Conservation (phyloP, 768 basidiomycete species). For the Hypholoma sublateritium region DNA sequence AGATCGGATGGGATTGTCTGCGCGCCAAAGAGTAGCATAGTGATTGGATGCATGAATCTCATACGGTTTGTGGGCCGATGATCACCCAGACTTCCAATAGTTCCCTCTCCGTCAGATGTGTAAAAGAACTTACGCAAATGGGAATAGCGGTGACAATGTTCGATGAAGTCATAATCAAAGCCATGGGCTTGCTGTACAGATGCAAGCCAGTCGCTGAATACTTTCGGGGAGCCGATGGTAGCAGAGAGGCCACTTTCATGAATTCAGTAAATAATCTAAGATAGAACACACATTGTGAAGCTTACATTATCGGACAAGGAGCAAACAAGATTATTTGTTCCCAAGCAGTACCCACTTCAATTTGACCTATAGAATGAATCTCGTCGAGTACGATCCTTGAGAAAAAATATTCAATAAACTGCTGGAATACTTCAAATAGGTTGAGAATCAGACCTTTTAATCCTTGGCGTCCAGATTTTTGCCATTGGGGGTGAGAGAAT, state of each 20-base stretch:
- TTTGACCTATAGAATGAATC: constrained; percentile 69
- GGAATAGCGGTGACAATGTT: constrained; percentile 70
- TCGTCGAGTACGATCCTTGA: constrained; percentile 67
- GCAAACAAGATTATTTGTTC: constrained; percentile 72
- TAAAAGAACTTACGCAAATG: constrained; percentile 72
- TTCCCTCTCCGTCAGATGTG: constrained; percentile 21
- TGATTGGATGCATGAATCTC: constrained; percentile 64
- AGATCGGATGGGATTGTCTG: constrained; percentile 58
- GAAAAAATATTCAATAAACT: constrained; percentile 1
- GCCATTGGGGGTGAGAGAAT: constrained; percentile 68
- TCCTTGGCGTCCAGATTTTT: constrained; percentile 56
- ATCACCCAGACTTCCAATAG: constrained; percentile 38
- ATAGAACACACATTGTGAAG: background rate
- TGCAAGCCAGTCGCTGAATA: constrained; percentile 65
- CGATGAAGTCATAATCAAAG: constrained; percentile 57
- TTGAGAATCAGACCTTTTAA: constrained; percentile 47
- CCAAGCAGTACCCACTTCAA: constrained; percentile 71
- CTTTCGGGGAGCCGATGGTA: constrained; percentile 64
- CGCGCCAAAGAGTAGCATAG: constrained; percentile 54
- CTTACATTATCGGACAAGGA: constrained; percentile 69
- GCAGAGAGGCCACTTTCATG: constrained; percentile 62
- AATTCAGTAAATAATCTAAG: background rate
- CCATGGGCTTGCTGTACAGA: constrained; percentile 60
- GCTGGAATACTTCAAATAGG: background rate
- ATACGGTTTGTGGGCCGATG: constrained; percentile 39